Base-by-base conservation (phyloP, 2,329 filamentous ascomycete genomes). In the Colletotrichum noveboracense region DNA sequence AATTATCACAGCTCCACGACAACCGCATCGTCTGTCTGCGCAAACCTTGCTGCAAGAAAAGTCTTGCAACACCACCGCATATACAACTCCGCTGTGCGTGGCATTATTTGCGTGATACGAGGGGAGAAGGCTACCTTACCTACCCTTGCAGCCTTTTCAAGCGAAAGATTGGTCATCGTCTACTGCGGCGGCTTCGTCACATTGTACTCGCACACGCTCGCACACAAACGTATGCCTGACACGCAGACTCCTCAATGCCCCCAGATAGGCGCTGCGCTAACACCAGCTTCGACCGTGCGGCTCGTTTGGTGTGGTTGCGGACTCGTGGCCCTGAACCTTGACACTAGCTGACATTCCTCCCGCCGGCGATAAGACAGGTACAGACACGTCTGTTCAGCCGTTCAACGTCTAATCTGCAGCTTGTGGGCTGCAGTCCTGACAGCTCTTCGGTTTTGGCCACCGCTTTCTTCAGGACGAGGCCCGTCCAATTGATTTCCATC, bases 351-450 rank as follows among this genome's bases (percentile, higher is more conserved):
- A 48, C 36, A 34, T 66, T 34, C 9, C 18, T 21, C 32, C 61
- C 36, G 48, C 56, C 24, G 58, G n/a, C 48, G 14, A 71, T 28
- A 6, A 36, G 26, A 38, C n/a, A 43, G 55, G 26, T 61, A 12
- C 30, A 28, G 10, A 24, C 18, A 21, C 12, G 10, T 21, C 58
- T 30, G 9, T 32, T 34, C 28, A 38, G 58, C 18, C 38, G 52
- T 38, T 43, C 71, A 74, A 62, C 38, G 66, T 55, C 16, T 38
- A 32, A 14, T 62, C 65, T 62, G 28, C 56, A 70, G 36, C 32
- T 70, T 64, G 56, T 43, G 38, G 26, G 56, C 58, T 38, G 66
- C 71, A 70, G 71, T 34, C 70, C 58, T 74, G 34, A 64, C 58
- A 60, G 38, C 16, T 56, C 34, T 24, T 30, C 8, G 34, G 21